These are phyloP conservation scores for Candida sp. DNA, from an alignment of 1,139 yeast species.

Conservation along the genomic window DNA sequence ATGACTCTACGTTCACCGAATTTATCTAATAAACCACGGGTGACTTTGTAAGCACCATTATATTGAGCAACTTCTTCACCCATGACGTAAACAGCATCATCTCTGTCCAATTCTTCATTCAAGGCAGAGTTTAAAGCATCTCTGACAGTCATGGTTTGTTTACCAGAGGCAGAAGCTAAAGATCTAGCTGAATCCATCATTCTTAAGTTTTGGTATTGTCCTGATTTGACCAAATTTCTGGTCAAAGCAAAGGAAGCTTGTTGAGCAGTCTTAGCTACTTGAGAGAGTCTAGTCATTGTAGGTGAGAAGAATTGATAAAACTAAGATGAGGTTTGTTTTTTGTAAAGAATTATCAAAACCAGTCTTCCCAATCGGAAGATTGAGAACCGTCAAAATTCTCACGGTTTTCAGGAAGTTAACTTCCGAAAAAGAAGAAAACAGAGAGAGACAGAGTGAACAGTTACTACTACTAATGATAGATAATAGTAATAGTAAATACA, in stretches of 20 bases:
- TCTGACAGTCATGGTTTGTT: slow-evolving; percentile 84
- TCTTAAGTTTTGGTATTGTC: neutral
- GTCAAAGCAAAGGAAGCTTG: slow-evolving; percentile 39
- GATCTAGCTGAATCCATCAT: neutral
- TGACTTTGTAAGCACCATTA: slow-evolving; percentile 98
- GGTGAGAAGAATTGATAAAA: no score
- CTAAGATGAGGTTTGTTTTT: no score
- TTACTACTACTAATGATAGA: no score
- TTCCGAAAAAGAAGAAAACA: neutral
- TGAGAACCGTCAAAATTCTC: neutral
- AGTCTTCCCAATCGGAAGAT: neutral
- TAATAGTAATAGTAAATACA: no score
- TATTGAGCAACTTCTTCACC: slow-evolving; percentile 99
- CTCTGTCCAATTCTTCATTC: slow-evolving; percentile 97
- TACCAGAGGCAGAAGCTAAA: slow-evolving; percentile 40
- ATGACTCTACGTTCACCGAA: slow-evolving; percentile 96
- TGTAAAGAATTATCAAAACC: no score
- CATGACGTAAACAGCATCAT: slow-evolving; percentile 89
- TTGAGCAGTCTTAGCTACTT: slow-evolving; percentile 47
- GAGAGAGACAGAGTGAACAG: neutral
- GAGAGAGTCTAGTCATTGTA: slow-evolving; percentile 6
- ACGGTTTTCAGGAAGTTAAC: neutral
- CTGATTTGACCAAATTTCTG: slow-evolving; percentile 10
- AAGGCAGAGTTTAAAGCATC: slow-evolving; percentile 94
- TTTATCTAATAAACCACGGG: slow-evolving; percentile 93